A percentile compares a stretch with the other conserved stretches of the same genome.
Conservation (phyloP, 306 rosid species). For the Aeschynomene evenia region DNA sequence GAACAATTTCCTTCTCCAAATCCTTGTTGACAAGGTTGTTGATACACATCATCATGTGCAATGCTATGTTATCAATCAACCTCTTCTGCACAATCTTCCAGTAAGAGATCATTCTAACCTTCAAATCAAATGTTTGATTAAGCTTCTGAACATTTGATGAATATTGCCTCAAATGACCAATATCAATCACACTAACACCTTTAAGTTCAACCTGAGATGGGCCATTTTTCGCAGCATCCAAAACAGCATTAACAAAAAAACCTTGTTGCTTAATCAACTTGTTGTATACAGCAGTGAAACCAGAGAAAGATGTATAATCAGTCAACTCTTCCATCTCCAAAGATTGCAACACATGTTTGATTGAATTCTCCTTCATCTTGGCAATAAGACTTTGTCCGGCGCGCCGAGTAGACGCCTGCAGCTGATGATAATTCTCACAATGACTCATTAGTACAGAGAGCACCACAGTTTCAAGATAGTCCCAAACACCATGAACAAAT, state of each 20-base stretch:
- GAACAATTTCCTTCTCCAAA: conserved; percentile 39
- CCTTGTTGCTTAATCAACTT: conserved; percentile 29
- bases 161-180: conserved; percentile 22
- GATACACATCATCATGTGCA: conserved; percentile 40
- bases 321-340: conserved; percentile 55
- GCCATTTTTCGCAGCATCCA: accelerated
- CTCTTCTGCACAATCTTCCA: conserved; percentile 58
- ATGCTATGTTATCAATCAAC: conserved; percentile 42
- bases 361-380: conserved; percentile 32
- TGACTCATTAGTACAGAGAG: conserved; percentile 24
- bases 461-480: conserved; percentile 39
- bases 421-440: conserved; percentile 42
- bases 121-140: conserved; percentile 48
- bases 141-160: not conserved
- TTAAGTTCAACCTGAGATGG: not conserved
- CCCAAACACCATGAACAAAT: conserved; percentile 43
- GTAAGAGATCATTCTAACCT: conserved; percentile 47
- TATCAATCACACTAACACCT: conserved; percentile 43
- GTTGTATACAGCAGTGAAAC: conserved; percentile 34
- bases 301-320: conserved; percentile 47
- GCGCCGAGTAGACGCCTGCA: conserved; percentile 14
- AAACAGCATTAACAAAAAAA: not conserved
- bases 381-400: conserved; percentile 32
- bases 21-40: conserved; percentile 35
- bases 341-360: conserved; percentile 30